Conservation (phyloP, 2,329 filamentous ascomycete genomes). For the Ophiostoma sp. region DNA sequence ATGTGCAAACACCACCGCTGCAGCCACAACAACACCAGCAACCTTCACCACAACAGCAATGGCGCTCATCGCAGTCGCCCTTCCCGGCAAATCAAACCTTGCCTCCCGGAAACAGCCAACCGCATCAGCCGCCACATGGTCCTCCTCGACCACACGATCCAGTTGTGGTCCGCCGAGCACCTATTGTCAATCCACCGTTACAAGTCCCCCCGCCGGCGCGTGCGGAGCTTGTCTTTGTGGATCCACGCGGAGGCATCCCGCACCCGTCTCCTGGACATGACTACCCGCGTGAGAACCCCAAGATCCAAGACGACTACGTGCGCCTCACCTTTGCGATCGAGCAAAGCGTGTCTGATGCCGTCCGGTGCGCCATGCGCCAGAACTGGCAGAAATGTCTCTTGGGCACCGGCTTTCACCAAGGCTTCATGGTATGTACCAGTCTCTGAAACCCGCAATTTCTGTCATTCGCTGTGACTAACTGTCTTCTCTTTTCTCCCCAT, state of each 20-base stretch:
- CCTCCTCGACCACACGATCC: constrained; percentile 22
- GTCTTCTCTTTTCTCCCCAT: neutral
- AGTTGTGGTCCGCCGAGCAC: constrained; percentile 25
- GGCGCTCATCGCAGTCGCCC: neutral
- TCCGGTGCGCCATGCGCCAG: constrained; percentile 51
- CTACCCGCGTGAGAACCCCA: constrained; percentile 35
- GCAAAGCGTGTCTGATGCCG: constrained; percentile 45
- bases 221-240: neutral
- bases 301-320: constrained; percentile 43
- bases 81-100: neutral
- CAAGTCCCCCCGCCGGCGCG: neutral
- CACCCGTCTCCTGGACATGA: constrained; percentile 42
- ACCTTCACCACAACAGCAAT: neutral
- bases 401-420: constrained; percentile 54
- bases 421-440: constrained; percentile 51
- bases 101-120: neutral
- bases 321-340: constrained; percentile 44
- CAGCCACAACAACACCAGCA: neutral
- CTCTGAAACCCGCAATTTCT: neutral
- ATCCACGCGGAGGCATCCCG: constrained; percentile 23
- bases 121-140: neutral
- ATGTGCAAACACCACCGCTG: neutral
- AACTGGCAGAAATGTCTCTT: constrained; percentile 52
- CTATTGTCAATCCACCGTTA: constrained; percentile 38
- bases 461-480: neutral